Conservation (phyloP, 2,329 filamentous ascomycete species). For the Aspergillus hortae region DNA sequence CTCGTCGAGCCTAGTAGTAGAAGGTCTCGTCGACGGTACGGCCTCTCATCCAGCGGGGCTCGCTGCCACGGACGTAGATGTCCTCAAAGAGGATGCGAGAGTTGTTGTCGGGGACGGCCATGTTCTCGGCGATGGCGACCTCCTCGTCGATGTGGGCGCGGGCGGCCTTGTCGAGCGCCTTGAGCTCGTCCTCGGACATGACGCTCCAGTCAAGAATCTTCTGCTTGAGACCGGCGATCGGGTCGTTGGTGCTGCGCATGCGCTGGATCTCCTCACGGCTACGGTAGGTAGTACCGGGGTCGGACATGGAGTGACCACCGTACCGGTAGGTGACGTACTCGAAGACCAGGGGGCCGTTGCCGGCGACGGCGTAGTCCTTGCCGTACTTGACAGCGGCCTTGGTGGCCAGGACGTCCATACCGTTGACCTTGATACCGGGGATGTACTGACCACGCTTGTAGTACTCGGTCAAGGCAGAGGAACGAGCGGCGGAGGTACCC, state of each 20-base stretch:
- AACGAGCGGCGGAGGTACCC: conserved; percentile 92
- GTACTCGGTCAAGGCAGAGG: conserved; percentile 96
- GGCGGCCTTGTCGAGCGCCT: conserved; percentile 91
- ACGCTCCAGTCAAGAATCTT: conserved; percentile 97
- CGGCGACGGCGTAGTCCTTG: conserved; percentile 77
- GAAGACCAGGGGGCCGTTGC: conserved; percentile 90
- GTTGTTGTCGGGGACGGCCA: conserved; percentile 74
- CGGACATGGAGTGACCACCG: conserved; percentile 99
- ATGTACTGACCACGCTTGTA: conserved; percentile 99
- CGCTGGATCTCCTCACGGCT: conserved; percentile 99
- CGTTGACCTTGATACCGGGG: conserved; percentile 98
- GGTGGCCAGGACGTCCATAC: conserved; percentile 97
- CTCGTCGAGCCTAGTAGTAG: conserved; percentile 56
- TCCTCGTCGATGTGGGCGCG: conserved; percentile 81
- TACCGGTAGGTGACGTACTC: conserved; percentile 99
- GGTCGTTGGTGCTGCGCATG: conserved; percentile 98
- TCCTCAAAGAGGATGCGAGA: conserved; percentile 89
- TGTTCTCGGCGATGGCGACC: conserved; percentile 84
- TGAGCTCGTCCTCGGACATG: conserved; percentile 89
- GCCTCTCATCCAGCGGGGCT: conserved; percentile 84
- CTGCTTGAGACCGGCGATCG: conserved; percentile 96
- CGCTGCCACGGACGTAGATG: conserved; percentile 84
- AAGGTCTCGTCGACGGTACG: conserved; percentile 89
- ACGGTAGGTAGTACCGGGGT: conserved; percentile 98
- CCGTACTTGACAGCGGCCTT: conserved; percentile 94